Percentiles rank a stretch among this genome's conserved stretches.
These are phyloP conservation scores for Apophysomyces sp. DNA, from an alignment of 371 early-diverging fungal genomes.

Conservation along the genomic window DNA sequence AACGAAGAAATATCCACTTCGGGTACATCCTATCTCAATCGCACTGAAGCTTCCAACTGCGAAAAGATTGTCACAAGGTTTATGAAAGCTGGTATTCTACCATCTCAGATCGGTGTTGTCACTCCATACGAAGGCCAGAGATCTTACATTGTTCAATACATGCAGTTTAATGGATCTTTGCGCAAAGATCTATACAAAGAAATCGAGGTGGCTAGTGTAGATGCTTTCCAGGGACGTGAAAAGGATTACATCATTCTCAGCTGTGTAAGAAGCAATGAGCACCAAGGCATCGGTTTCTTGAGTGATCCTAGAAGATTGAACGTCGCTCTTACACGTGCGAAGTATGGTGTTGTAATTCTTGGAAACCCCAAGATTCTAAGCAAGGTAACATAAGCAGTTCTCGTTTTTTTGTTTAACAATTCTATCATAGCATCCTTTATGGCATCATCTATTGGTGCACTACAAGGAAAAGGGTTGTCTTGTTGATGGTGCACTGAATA, in stretches of 20 bases:
- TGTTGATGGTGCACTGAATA: constrained; percentile 93
- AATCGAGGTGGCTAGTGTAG: constrained; percentile 98
- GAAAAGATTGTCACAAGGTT: constrained; percentile 96
- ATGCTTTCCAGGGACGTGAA: constrained; percentile 99
- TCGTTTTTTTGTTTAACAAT: neutral
- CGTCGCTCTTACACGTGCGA: constrained; percentile 97
- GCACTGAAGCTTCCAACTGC: constrained; percentile 85
- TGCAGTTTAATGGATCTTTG: constrained; percentile 90
- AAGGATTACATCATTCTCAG: constrained; percentile 99
- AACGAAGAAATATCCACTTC: constrained; percentile 96
- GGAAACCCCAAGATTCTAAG: constrained; percentile 97
- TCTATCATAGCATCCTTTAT: constrained; percentile 76
- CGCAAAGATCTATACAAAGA: constrained; percentile 93
- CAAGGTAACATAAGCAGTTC: constrained; percentile 41
- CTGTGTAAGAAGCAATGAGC: constrained; percentile 97
- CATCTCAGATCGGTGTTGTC: constrained; percentile 97
- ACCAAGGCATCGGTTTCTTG: constrained; percentile 98
- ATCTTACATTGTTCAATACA: constrained; percentile 89
- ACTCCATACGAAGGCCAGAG: constrained; percentile 99
- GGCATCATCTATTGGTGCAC: constrained; percentile 94
- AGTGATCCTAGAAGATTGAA: constrained; percentile 97
- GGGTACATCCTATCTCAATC: constrained; percentile 96
- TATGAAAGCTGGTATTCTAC: constrained; percentile 84
- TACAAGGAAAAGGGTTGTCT: constrained; percentile 91
- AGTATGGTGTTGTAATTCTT: constrained; percentile 93